phyloP scores from a whole-genome alignment of 257 asterid genomes.

The Rubia yunnanensis region DNA sequence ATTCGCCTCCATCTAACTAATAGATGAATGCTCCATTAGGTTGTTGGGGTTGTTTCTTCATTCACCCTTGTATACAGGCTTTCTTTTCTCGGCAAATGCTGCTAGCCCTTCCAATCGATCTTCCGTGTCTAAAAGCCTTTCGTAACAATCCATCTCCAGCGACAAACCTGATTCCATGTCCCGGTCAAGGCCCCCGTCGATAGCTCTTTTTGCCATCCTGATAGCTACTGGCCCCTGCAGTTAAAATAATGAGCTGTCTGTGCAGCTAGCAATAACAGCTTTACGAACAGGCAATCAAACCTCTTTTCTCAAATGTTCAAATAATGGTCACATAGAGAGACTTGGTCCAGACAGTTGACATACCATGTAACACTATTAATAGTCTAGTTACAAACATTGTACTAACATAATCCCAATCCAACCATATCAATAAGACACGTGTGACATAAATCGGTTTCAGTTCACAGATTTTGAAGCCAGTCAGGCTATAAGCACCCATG shows the following conservation, averaged over 20 bases:
- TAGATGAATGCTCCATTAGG: too few relatives aligned
- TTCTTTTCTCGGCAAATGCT: constrained; percentile 83
- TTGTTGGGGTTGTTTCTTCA: constrained; percentile 16
- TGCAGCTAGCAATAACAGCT: not conserved
- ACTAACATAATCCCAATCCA: not conserved
- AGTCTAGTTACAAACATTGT: not conserved
- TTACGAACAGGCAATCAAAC: not conserved
- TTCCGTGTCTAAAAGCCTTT: constrained; percentile 48
- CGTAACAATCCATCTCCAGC: constrained; percentile 77
- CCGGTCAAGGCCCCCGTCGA: constrained; percentile 56
- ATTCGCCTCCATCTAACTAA: too few relatives aligned
- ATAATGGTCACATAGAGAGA: not conserved
- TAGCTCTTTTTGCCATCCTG: constrained; percentile 82
- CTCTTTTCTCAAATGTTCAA: not conserved
- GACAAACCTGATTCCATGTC: constrained; percentile 51
- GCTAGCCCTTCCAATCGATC: constrained; percentile 92
- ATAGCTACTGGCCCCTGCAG: constrained; percentile 87
- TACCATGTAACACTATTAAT: not conserved
- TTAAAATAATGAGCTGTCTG: not conserved
- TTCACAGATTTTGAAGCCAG: not conserved
- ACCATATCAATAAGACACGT: not conserved
- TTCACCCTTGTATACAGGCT: constrained; percentile 64
- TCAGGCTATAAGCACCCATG: not conserved
- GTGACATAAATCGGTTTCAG: not conserved
- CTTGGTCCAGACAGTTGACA: not conserved